Evolutionary conservation across 2,329 filamentous ascomycete species (phyloP).

Genomic region (Stemphylium lycopersici): DNA sequence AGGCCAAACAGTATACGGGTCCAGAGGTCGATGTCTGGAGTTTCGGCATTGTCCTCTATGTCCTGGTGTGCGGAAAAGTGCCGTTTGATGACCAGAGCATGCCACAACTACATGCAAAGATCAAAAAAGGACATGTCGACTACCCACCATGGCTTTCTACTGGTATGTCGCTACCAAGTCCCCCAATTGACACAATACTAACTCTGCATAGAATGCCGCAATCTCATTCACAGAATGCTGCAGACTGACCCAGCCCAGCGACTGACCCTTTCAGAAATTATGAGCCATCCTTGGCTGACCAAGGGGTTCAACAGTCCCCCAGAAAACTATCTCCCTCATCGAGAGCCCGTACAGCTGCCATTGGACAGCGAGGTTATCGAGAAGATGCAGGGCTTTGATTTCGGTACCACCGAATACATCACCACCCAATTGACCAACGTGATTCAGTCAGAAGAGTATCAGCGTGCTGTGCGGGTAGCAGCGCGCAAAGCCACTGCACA

Average conservation of each 20-base stretch:
- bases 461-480: slow-evolving; percentile 75
- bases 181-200: background rate
- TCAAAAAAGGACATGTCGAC: slow-evolving; percentile 95
- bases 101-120: slow-evolving; percentile 97
- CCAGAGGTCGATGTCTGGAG: slow-evolving; percentile 99
- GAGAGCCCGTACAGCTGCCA: slow-evolving; percentile 84
- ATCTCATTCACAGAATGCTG: slow-evolving; percentile 91
- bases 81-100: slow-evolving; percentile 99
- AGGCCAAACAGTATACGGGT: slow-evolving; percentile 92
- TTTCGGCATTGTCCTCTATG: slow-evolving; percentile 97
- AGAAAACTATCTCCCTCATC: slow-evolving; percentile 83
- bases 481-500: slow-evolving; percentile 68
- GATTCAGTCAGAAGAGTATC: slow-evolving; percentile 94
- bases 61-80: slow-evolving; percentile 95
- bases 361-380: slow-evolving; percentile 83
- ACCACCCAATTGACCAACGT: slow-evolving; percentile 79
- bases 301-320: slow-evolving; percentile 88
- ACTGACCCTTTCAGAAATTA: slow-evolving; percentile 86
- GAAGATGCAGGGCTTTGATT: slow-evolving; percentile 98
- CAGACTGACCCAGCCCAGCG: slow-evolving; percentile 90
- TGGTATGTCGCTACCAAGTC: slow-evolving; percentile 62
- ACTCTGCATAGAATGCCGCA: slow-evolving; percentile 76
- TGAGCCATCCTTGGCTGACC: slow-evolving; percentile 93
- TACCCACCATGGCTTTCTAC: slow-evolving; percentile 92
- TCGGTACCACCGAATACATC: slow-evolving; percentile 85